A percentile compares a stretch with the other conserved stretches of the same genome.
These are phyloP conservation scores for Haematococcus lacustris DNA, from an alignment of 139 green algal genomes.

Conservation along the genomic window DNA sequence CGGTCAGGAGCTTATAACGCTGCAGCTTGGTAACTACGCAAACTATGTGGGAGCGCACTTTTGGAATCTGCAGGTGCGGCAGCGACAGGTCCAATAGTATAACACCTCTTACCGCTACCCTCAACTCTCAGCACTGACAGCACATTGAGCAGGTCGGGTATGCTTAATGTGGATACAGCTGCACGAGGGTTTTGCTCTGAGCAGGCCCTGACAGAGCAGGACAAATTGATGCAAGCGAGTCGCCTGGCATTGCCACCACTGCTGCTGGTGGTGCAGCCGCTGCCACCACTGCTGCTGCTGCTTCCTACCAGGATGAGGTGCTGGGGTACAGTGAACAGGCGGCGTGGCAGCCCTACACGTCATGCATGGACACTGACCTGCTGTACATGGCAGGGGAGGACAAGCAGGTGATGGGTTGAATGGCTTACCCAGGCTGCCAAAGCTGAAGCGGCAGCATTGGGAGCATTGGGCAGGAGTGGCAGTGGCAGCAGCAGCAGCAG, in stretches of 20 bases:
- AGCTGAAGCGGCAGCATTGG: constrained; percentile 5
- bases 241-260: too few relatives aligned
- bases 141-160: too few relatives aligned
- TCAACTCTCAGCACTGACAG: too few relatives aligned
- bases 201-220: too few relatives aligned
- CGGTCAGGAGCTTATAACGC: constrained; percentile 70
- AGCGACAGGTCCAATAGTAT: too few relatives aligned
- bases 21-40: constrained; percentile 71
- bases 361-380: constrained; percentile 34
- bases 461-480: too few relatives aligned
- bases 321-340: constrained; percentile 38
- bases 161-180: too few relatives aligned
- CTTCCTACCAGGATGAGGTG: constrained; percentile 53
- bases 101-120: too few relatives aligned
- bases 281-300: background rate
- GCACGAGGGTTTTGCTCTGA: too few relatives aligned
- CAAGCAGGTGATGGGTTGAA: constrained; percentile 12
- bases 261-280: too few relatives aligned
- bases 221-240: too few relatives aligned
- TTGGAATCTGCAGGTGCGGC: constrained; percentile 85
- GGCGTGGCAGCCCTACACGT: constrained; percentile 14
- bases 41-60: constrained; percentile 79
- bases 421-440: constrained; percentile 4
- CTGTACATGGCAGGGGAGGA: constrained; percentile 40
- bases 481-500: too few relatives aligned